A percentile compares a stretch with the other conserved stretches of the same genome.
Evolutionary conservation across 495 filamentous ascomycete species (phyloP).

Genomic region (Penicillium bialowiezense): DNA sequence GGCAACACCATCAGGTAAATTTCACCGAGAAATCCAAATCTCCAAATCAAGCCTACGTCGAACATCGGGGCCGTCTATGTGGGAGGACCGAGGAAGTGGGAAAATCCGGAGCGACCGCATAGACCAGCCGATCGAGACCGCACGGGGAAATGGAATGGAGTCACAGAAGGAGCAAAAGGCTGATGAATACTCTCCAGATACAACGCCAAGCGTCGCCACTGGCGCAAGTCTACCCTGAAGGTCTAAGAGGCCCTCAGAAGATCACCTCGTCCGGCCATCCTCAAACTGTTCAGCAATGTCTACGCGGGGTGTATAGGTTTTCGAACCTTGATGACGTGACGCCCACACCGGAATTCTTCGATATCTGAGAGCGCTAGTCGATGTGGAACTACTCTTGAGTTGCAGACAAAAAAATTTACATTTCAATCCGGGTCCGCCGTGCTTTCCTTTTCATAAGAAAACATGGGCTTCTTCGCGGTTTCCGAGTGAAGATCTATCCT

Average conservation of each 20-base stretch:
- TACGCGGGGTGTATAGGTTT: conserved; percentile 14
- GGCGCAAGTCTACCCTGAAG: conserved; percentile 99
- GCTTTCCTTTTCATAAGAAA: background rate
- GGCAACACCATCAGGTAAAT: conserved; percentile 97
- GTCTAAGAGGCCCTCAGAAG: conserved; percentile 61
- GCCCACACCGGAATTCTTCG: conserved; percentile 15
- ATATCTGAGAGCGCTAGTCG: conserved; percentile 27
- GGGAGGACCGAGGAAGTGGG: background rate
- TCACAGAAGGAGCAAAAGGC: conserved; percentile 5
- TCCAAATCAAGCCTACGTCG: background rate
- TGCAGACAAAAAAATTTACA: conserved; percentile 8
- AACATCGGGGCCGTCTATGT: background rate
- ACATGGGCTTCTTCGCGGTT: background rate
- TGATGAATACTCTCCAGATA: conserved; percentile 60
- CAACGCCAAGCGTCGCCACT: conserved; percentile 99
- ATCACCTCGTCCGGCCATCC: conserved; percentile 10
- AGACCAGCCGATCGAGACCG: background rate
- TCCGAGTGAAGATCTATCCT: conserved; percentile 3
- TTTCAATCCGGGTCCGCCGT: conserved; percentile 5
- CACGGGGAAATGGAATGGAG: no score
- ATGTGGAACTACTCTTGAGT: conserved; percentile 20
- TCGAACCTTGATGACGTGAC: conserved; percentile 21
- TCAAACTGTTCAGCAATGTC: conserved; percentile 10
- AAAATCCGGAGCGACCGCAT: conserved; percentile 1
- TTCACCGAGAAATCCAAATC: conserved; percentile 10